phyloP scores from a whole-genome alignment of 257 asterid genomes.

The Gentiana straminea region DNA sequence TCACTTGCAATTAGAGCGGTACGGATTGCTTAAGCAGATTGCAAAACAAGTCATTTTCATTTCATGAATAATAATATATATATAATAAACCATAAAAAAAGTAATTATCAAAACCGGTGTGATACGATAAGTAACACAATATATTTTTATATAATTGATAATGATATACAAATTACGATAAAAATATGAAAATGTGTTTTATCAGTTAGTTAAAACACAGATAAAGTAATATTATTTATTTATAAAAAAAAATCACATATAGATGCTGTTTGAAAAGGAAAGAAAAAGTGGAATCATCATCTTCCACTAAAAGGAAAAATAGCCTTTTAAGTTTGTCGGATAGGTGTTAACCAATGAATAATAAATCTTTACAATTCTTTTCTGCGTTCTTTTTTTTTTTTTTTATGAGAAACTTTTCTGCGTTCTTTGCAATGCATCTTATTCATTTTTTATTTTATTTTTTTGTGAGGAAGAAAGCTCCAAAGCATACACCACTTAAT shows the following conservation, averaged over 20 bases:
- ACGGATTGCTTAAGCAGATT: conserved; percentile 9
- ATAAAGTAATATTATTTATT: too few relatives aligned
- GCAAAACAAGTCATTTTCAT: conserved; percentile 7
- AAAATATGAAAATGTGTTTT: too few relatives aligned
- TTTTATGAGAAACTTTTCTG: background rate
- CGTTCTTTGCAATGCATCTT: background rate
- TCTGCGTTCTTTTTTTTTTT: background rate
- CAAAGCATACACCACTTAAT: conserved; percentile 15
- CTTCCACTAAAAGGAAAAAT: conserved; percentile 23
- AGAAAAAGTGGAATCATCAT: conserved; percentile 28
- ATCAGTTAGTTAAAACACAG: too few relatives aligned
- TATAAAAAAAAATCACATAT: conserved; percentile 2
- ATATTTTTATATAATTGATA: too few relatives aligned
- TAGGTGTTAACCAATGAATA: conserved; percentile 27
- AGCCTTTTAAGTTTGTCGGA: conserved; percentile 40
- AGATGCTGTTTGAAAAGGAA: conserved; percentile 14
- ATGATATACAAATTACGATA: too few relatives aligned
- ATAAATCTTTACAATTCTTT: conserved; percentile 10
- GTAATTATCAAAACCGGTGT: too few relatives aligned
- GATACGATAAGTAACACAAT: too few relatives aligned
- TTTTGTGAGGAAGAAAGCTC: conserved; percentile 7
- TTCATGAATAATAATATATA: too few relatives aligned
- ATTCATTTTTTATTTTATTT: too few relatives aligned
- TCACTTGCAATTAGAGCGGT: background rate
- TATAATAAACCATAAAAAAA: too few relatives aligned